Evolutionary conservation across 306 rosid genomes (phyloP), one percentile per base, ranked within the genome.

Genomic region (Quercus bicolor): DNA sequence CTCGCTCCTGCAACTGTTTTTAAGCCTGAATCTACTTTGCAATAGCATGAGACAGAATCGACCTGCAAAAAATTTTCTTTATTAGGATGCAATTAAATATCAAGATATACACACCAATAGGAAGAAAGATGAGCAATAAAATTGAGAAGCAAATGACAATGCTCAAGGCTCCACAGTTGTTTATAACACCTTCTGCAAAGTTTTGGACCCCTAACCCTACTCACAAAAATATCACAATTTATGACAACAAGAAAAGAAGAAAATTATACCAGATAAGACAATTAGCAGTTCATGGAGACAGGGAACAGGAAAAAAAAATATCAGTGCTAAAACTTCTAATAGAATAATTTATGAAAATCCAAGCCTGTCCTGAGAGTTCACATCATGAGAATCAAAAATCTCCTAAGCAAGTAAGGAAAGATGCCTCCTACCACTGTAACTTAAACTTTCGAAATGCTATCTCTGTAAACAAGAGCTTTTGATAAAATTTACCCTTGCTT

Each of bases 1-100:
- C 98, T 88, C 56, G 98, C 99, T 83, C 99, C 98, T 6, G 86
- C 98, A 28, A 93, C 99, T 45, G 99, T 91, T 87, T 96, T 96
- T 81, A 96, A 82, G 73, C 99, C 92, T 24, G 97, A 85, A 79
- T 96, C 99, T 79, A 96, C 99, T 90, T 89, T 96, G 86, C 99
- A 96, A 81, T 93, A 96, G 86, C 99, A 96, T 23, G 98, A 96
- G 33, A 96, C 97, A 19, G 98, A 96, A 80, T 96, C 99, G 83
- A 96, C 99, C 99, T 96, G 90, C 34, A 76, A 80, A 76, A 80
- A 78, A 81, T 26, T 16, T 68, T 85, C n/a, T 66, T 59, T 14
- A 86, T 90, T 80, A 88, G 83, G 71, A 76, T 66, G 69, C 79
- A 69, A 79, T 53, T 40, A 70, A 16, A 26, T 7, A 34, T 18